A percentile compares a stretch with the other conserved stretches of the same genome.
These are phyloP conservation scores for Cyclostephanos tholiformis DNA, from an alignment of 108 stramenopile species.

Conservation along the genomic window DNA sequence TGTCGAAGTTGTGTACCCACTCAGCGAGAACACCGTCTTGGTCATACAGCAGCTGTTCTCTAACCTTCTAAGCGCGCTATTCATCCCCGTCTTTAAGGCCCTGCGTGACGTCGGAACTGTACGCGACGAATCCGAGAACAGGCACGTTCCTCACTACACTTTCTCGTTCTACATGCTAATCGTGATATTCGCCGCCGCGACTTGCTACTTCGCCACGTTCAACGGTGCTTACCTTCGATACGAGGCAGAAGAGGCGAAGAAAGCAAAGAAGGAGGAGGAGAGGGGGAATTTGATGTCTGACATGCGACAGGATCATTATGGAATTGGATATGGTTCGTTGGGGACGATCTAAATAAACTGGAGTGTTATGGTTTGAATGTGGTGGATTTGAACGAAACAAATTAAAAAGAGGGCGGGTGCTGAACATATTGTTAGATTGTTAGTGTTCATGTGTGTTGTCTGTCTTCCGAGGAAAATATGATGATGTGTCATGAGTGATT, in stretches of 20 bases:
- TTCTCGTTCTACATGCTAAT: slow-evolving; percentile 89
- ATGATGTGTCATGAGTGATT: no score
- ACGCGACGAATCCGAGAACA: slow-evolving; percentile 10
- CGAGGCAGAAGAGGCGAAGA: slow-evolving; percentile 74
- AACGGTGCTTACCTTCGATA: slow-evolving; percentile 84
- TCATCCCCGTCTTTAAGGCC: slow-evolving; percentile 88
- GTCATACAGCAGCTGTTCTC: slow-evolving; percentile 93
- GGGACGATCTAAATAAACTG: neutral
- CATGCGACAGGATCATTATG: neutral
- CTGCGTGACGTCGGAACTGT: slow-evolving; percentile 70
- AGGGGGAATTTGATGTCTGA: neutral
- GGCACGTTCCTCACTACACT: slow-evolving; percentile 71
- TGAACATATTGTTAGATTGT: no score
- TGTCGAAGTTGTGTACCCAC: slow-evolving; percentile 86
- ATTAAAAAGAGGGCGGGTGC: no score
- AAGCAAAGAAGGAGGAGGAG: slow-evolving; percentile 39
- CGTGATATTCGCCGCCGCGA: slow-evolving; percentile 73
- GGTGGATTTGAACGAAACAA: no score
- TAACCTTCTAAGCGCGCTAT: slow-evolving; percentile 83
- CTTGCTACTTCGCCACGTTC: slow-evolving; percentile 89
- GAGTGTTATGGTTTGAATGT: no score
- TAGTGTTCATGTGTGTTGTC: neutral
- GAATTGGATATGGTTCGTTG: slow-evolving; percentile 5
- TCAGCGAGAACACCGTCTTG: slow-evolving; percentile 87
- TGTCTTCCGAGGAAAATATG: neutral